Conservation (phyloP, 2,329 filamentous ascomycete species). For the Penicillium decumbens region DNA sequence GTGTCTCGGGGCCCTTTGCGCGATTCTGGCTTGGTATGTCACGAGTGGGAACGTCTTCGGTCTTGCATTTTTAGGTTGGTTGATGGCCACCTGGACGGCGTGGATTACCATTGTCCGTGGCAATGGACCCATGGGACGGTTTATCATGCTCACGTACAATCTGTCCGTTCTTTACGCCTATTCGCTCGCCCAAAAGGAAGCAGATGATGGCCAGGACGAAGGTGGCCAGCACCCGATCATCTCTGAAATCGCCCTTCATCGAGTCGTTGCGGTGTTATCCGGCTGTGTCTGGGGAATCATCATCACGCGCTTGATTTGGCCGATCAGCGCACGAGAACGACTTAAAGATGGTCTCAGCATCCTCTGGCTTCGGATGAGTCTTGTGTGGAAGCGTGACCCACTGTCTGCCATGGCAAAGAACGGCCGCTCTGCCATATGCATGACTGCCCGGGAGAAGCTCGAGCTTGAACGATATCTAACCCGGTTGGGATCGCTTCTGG, state of each 20-base stretch:
- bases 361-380: conserved; percentile 89
- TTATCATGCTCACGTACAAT: conserved; percentile 94
- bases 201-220: conserved; percentile 71
- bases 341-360: conserved; percentile 84
- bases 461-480: conserved; percentile 75
- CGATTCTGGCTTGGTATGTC: conserved; percentile 72
- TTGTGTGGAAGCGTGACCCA: conserved; percentile 94
- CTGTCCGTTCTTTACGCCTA: conserved; percentile 92
- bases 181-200: conserved; percentile 73
- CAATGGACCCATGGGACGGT: conserved; percentile 85
- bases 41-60: conserved; percentile 68
- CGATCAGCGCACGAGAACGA: conserved; percentile 81
- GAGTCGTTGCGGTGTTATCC: conserved; percentile 77
- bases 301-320: conserved; percentile 85
- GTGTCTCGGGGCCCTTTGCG: conserved; percentile 69
- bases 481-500: conserved; percentile 68
- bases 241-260: conserved; percentile 78
- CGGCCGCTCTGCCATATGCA: conserved; percentile 61
- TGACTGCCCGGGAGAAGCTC: conserved; percentile 81
- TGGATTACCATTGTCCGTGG: conserved; percentile 81
- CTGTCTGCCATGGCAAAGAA: conserved; percentile 66
- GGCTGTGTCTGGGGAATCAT: conserved; percentile 91
- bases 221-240: conserved; percentile 80
- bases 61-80: conserved; percentile 75
- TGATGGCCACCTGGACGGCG: conserved; percentile 77